phyloP scores from a whole-genome alignment of 495 filamentous ascomycete genomes.

The Penicillium cataractarum region DNA sequence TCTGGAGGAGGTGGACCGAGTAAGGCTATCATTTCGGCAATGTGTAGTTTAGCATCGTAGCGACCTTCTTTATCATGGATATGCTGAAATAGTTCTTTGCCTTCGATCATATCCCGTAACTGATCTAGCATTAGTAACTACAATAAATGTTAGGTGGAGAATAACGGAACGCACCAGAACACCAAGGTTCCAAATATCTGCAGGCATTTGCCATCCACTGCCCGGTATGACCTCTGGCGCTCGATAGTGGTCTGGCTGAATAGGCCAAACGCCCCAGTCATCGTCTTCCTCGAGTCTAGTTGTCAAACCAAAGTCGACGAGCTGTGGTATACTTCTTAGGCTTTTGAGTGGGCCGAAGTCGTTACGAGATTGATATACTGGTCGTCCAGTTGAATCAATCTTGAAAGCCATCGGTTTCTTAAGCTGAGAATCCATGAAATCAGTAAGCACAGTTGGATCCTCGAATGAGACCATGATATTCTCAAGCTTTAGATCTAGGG shows the following conservation, averaged over 20 bases:
- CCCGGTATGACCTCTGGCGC: slow-evolving; percentile 53
- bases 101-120: slow-evolving; percentile 57
- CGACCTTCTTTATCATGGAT: slow-evolving; percentile 32
- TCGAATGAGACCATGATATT: slow-evolving; percentile 53
- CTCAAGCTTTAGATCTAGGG: slow-evolving; percentile 50
- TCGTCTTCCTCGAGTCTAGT: slow-evolving; percentile 56
- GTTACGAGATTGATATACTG: slow-evolving; percentile 45
- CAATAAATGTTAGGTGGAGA: slow-evolving; percentile 24
- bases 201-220: slow-evolving; percentile 43
- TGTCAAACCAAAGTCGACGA: slow-evolving; percentile 89
- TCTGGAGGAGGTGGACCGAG: slow-evolving; percentile 49
- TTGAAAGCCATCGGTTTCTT: slow-evolving; percentile 46
- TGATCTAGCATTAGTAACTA: slow-evolving; percentile 33
- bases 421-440: slow-evolving; percentile 42
- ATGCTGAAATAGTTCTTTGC: slow-evolving; percentile 49
- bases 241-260: slow-evolving; percentile 51
- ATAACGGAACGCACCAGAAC: slow-evolving; percentile 46
- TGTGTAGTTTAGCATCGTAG: slow-evolving; percentile 44
- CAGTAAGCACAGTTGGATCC: slow-evolving; percentile 45
- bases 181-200: slow-evolving; percentile 54
- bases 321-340: slow-evolving; percentile 56
- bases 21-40: slow-evolving; percentile 51
- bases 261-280: slow-evolving; percentile 44
- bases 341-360: slow-evolving; percentile 45
- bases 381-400: slow-evolving; percentile 34